A percentile compares a stretch with the other conserved stretches of the same genome.
These are phyloP conservation scores for Aspergillus proliferans DNA, from an alignment of 2,329 filamentous ascomycete species.

Conservation along the genomic window DNA sequence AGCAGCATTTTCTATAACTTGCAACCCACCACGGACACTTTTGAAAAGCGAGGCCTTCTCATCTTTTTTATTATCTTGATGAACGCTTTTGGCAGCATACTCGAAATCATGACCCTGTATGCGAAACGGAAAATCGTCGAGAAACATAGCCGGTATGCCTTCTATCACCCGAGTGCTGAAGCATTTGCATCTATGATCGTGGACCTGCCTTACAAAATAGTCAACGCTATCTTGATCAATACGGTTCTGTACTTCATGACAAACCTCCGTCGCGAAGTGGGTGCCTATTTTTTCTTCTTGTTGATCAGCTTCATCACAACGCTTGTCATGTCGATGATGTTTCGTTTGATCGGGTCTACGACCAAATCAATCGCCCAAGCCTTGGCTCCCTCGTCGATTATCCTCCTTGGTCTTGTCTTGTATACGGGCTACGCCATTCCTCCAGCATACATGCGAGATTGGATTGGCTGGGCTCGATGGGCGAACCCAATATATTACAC, in stretches of 20 bases:
- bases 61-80: conserved; percentile 60
- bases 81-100: neutral
- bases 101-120: conserved; percentile 68
- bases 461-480: conserved; percentile 79
- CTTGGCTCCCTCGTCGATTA: conserved; percentile 49
- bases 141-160: conserved; percentile 77
- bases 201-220: conserved; percentile 76
- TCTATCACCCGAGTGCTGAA: conserved; percentile 89
- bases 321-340: conserved; percentile 77
- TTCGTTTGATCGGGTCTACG: conserved; percentile 70
- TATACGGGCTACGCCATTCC: conserved; percentile 46
- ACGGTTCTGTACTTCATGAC: conserved; percentile 80
- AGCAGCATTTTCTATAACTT: conserved; percentile 77
- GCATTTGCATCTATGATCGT: conserved; percentile 77
- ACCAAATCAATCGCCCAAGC: conserved; percentile 61
- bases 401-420: conserved; percentile 41
- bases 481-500: conserved; percentile 72
- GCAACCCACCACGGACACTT: conserved; percentile 57
- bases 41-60: conserved; percentile 71
- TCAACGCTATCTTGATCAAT: conserved; percentile 72
- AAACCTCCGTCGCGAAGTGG: conserved; percentile 66
- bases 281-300: conserved; percentile 79
- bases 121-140: conserved; percentile 87
- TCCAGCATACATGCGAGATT: conserved; percentile 60
- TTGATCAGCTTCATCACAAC: conserved; percentile 68